Base-by-base conservation (phyloP, 208 protist species). In the Acanthamoeba royreba region DNA sequence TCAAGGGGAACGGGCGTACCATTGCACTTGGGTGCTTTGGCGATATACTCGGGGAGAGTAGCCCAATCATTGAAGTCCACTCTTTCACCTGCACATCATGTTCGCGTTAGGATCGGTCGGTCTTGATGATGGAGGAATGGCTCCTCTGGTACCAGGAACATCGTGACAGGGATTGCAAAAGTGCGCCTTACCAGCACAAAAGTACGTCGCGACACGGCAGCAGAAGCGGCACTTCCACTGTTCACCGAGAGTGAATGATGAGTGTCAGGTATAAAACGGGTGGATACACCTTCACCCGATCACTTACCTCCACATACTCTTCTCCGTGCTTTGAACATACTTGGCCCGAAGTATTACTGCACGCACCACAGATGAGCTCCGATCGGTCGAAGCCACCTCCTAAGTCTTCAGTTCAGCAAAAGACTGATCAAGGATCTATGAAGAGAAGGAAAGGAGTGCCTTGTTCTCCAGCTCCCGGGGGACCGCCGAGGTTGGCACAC, bases 221-320 rank as follows among this genome's bases (percentile, higher is more conserved):
- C 86, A 94, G 46, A 86, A 93, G 49, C 77, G 69, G 33, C 81
- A 93, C 38, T 93, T 93, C 81, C 52, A 93, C 55, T 92, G 45
- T 94, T 79, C 35, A 91, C 81, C 35, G 4, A 22, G 42, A 9
- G 25, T 22, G 11, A 4, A 81, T 49, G 2, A 35, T 87, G 5
- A 2, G n/a, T 35, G 69, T 79, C 15, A 5, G 1, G 49, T 22
- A n/a, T n/a, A 33, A 87, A 52, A 33, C 1, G 45, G 38, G 63
- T 4, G 4, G 22, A 42, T 38, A n/a, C 31, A 46, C 81, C 33
- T 61, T 40, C 81, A 88, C 1, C 1, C 52, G 81, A 25, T 33
- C 55, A 8, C 52, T 25, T 35, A 72, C 61, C 61, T 72, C 88
- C 15, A 94, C 8, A 42, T 83, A 94, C 11, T 92, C 93, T 4